Base-by-base conservation (phyloP, 257 asterid genomes). In the Apocynum venetum region DNA sequence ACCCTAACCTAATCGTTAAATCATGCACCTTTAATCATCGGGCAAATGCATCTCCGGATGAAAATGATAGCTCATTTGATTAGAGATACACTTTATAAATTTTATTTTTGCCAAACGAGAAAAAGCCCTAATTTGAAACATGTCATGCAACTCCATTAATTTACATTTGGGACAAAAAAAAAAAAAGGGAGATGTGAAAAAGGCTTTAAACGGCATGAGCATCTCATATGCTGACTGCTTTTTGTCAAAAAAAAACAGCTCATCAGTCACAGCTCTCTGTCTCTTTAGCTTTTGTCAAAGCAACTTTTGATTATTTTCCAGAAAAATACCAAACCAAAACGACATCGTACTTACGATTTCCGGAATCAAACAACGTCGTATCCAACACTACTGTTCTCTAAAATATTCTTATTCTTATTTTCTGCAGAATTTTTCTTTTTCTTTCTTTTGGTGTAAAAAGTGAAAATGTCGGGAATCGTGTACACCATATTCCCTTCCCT, bases 381-480 rank as follows among this genome's bases (percentile, higher is more conserved):
- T 80, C 56, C 15, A 40, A 68, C 38, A 12, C 6, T 12, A 44
- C 0, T 72, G 31, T 74, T 69, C 74, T 48, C 20, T 6, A 3
- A 63, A 31, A 63, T 36, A 6, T 64, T 38, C 20, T 64, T 25
- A 25, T 25, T 44, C 20, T 14, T 68, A 20, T 74, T 57, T 59
- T 70, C 74, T 12, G 40, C 46, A n/a, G 36, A 80, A 83, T 3
- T 5, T 51, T 49, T 49, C 53, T 49, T 4, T 20, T n/a, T 57
- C 13, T 55, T 15, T 52, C 20, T 43, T 8, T 67, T 1, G 31
- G 25, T 25, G n/a, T 43, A 68, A 68, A 55, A 68, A 68, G 73
- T 68, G 81, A 81, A 35, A 75, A 86, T 84, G 81, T 85, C 74
- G 88, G 91, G 84, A 82, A 83, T 82, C 86, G 88, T 63, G 84